phyloP scores from a whole-genome alignment of 1,139 yeast genomes.

The Geotrichum restrictum region DNA sequence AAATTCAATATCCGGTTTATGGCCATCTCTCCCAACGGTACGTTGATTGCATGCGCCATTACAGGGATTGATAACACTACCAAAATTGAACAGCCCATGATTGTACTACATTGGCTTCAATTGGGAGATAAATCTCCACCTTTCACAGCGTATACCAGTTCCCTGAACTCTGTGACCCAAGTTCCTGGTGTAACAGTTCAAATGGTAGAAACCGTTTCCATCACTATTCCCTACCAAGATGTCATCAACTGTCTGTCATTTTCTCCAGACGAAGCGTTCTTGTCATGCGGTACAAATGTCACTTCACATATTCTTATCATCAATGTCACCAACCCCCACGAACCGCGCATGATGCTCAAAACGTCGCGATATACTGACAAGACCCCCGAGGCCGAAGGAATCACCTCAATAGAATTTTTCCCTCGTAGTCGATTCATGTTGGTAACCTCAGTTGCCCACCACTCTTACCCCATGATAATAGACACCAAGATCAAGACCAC shows the following conservation, averaged over 20 bases:
- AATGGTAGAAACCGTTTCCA: conserved; percentile 55
- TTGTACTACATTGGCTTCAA: conserved; percentile 55
- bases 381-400: conserved; percentile 70
- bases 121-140: conserved; percentile 19
- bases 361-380: conserved; percentile 57
- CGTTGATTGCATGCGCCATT: conserved; percentile 72
- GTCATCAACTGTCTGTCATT: conserved; percentile 72
- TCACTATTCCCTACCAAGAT: conserved; percentile 80
- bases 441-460: conserved; percentile 57
- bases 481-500: conserved; percentile 46
- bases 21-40: conserved; percentile 62
- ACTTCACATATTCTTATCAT: conserved; percentile 78
- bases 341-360: conserved; percentile 70
- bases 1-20: conserved; percentile 76
- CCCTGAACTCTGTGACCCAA: not conserved
- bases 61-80: conserved; percentile 71
- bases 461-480: conserved; percentile 53
- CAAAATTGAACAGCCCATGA: conserved; percentile 74
- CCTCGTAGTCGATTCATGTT: conserved; percentile 54
- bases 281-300: conserved; percentile 78
- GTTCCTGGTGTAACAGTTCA: conserved; percentile 13
- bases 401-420: conserved; percentile 72
- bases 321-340: conserved; percentile 55
- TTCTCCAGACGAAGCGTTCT: conserved; percentile 63
- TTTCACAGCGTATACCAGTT: conserved; percentile 10